These are phyloP conservation scores for Amylocystis lapponica DNA, from an alignment of 768 basidiomycete species.

Conservation along the genomic window DNA sequence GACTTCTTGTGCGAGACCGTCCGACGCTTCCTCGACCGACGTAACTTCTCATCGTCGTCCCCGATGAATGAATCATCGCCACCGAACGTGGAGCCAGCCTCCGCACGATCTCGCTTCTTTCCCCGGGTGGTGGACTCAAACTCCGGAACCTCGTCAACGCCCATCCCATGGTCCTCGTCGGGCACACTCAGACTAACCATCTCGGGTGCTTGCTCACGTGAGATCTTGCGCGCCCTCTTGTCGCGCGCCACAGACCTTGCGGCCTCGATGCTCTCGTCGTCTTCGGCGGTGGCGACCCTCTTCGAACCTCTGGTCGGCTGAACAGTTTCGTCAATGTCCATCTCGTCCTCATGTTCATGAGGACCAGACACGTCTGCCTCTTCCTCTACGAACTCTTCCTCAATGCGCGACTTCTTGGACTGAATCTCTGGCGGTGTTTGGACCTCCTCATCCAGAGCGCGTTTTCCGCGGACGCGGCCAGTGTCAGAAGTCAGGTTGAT, in stretches of 20 bases:
- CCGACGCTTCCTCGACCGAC: conserved; percentile 46
- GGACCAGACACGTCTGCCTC: conserved; percentile 37
- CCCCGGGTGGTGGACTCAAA: conserved; percentile 33
- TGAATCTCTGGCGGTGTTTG: conserved; percentile 29
- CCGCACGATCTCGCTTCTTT: conserved; percentile 72
- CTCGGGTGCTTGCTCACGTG: conserved; percentile 34
- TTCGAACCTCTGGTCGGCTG: conserved; percentile 40
- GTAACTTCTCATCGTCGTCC: conserved; percentile 35
- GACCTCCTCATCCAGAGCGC: conserved; percentile 37
- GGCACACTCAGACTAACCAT: conserved; percentile 22
- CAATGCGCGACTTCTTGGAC: conserved; percentile 50
- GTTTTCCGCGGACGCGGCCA: conserved; percentile 13
- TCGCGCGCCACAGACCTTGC: conserved; percentile 36
- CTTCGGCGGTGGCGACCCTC: conserved; percentile 39
- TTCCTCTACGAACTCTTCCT: conserved; percentile 45
- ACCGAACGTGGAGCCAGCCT: conserved; percentile 67
- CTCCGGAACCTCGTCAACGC: conserved; percentile 6
- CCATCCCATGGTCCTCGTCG: conserved; percentile 4
- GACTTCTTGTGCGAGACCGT: conserved; percentile 49
- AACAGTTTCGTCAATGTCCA: conserved; percentile 17
- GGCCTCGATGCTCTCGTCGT: conserved; percentile 40
- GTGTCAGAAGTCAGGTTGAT: background rate
- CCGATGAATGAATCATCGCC: conserved; percentile 44
- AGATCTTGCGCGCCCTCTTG: conserved; percentile 53
- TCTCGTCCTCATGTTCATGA: conserved; percentile 18